These are phyloP conservation scores for Funneliformis caledonium DNA, from an alignment of 371 early-diverging fungal genomes.

Conservation along the genomic window DNA sequence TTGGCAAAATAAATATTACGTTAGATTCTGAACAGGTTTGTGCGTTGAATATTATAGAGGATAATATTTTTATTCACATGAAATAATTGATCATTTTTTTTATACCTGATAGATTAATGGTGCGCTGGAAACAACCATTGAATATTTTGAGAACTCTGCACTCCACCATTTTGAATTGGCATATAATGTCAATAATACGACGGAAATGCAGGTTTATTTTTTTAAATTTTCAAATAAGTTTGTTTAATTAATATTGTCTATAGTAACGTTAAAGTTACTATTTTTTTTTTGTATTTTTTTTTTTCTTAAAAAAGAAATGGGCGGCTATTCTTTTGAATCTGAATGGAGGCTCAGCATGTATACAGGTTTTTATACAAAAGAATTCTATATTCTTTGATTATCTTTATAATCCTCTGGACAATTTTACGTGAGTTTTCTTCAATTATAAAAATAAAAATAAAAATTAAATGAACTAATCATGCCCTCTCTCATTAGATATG, in stretches of 20 bases:
- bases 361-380: conserved; percentile 84
- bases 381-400: conserved; percentile 87
- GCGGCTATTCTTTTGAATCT: conserved; percentile 72
- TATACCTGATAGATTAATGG: conserved; percentile 50
- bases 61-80: not conserved
- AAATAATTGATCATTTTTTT: conserved; percentile 27
- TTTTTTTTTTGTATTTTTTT: conserved; percentile 4
- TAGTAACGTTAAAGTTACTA: not conserved
- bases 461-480: conserved; percentile 31
- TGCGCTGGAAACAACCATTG: conserved; percentile 68
- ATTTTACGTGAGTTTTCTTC: not conserved
- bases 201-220: conserved; percentile 65
- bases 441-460: too few relatives aligned
- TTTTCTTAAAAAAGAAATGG: conserved; percentile 53
- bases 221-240: not conserved
- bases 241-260: not conserved
- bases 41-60: not conserved
- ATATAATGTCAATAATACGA: conserved; percentile 67
- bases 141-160: conserved; percentile 79
- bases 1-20: conserved; percentile 61
- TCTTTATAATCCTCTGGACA: conserved; percentile 49
- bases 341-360: conserved; percentile 78
- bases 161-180: conserved; percentile 83
- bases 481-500: conserved; percentile 29
- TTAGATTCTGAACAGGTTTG: conserved; percentile 59